phyloP scores from a whole-genome alignment of 176 grass and related monocot species.

The Eragrostis curvula region DNA sequence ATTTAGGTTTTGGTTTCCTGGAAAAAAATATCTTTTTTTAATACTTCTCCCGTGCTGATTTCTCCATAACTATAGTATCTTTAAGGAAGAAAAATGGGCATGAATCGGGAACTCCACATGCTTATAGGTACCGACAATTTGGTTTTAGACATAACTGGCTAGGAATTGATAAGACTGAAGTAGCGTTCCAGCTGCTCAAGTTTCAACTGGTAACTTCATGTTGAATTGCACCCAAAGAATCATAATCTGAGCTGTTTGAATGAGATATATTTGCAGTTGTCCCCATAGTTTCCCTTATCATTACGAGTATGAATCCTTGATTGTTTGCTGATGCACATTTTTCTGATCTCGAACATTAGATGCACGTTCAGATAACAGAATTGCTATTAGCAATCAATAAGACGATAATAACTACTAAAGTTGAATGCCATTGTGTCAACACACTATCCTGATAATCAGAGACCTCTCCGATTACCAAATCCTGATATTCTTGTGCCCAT shows the following conservation, averaged over 20 bases:
- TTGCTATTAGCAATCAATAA: neutral
- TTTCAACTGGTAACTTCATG: neutral
- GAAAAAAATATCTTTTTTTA: neutral
- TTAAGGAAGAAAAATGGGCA: neutral
- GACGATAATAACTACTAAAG: no score
- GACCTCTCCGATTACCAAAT: neutral
- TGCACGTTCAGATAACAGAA: neutral
- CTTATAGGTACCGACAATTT: neutral
- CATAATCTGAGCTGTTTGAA: neutral
- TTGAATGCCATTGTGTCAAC: neutral
- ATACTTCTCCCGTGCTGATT: neutral
- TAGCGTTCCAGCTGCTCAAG: neutral
- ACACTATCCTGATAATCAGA: neutral
- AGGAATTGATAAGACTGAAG: neutral
- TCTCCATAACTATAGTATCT: slow-evolving; percentile 1
- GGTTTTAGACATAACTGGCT: neutral
- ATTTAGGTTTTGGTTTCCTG: neutral
- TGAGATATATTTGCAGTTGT: neutral
- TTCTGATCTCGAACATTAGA: neutral
- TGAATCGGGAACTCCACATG: neutral
- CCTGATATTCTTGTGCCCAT: neutral
- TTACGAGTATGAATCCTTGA: neutral
- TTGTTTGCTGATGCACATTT: neutral
- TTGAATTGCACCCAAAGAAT: neutral
- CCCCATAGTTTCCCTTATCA: neutral